Conservation (phyloP, 1,139 yeast species). For the Pichia kudriavzevii region DNA sequence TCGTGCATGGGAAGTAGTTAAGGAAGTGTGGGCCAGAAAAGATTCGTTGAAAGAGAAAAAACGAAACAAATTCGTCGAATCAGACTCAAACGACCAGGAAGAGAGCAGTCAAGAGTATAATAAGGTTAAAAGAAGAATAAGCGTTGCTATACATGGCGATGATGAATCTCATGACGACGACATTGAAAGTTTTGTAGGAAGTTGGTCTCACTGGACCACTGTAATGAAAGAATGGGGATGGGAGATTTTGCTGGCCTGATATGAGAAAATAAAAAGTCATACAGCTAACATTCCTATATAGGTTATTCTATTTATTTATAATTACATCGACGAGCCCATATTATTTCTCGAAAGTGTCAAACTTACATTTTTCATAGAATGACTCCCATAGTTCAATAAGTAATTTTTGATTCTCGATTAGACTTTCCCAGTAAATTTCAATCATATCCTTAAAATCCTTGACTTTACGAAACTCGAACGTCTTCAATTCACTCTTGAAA, state of each 20-base stretch:
- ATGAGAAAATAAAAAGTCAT: constrained; percentile 1
- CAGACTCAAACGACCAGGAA: constrained; percentile 21
- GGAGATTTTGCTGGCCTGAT: constrained; percentile 53
- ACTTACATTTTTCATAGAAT: constrained; percentile 47
- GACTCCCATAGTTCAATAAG: constrained; percentile 95
- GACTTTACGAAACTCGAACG: constrained; percentile 68
- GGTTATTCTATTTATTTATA: constrained; percentile 1
- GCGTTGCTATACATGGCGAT: constrained; percentile 38
- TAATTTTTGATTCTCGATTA: constrained; percentile 91
- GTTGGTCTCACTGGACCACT: constrained; percentile 59
- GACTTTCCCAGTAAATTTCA: constrained; percentile 83
- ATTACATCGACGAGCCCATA: neutral
- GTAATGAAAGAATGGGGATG: constrained; percentile 73
- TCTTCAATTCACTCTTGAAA: constrained; percentile 60
- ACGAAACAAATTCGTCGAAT: neutral
- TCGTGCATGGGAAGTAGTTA: constrained; percentile 58
- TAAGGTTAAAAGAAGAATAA: constrained; percentile 23
- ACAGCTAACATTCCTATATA: no score
- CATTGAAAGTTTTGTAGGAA: constrained; percentile 34
- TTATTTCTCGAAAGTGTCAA: constrained; percentile 14
- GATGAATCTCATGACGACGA: constrained; percentile 30
- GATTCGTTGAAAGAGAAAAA: constrained; percentile 33
- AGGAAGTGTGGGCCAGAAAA: constrained; percentile 61
- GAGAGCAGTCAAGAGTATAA: constrained; percentile 18
- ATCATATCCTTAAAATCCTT: constrained; percentile 85